Conservation (phyloP, 2,329 filamentous ascomycete genomes). For the Sporothrix inflata region DNA sequence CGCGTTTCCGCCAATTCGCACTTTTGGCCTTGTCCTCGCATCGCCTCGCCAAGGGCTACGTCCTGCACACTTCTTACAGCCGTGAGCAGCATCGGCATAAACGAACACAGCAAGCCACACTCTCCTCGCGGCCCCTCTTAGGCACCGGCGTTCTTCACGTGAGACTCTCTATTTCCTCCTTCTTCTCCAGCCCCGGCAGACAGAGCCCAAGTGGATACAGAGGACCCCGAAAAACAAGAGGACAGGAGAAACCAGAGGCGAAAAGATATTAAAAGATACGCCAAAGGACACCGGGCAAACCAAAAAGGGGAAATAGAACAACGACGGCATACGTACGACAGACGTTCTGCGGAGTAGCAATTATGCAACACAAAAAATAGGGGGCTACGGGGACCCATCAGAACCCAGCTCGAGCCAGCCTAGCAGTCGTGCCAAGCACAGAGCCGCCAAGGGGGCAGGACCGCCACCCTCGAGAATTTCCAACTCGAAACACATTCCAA, state of each 20-base stretch:
- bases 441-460: slow-evolving; percentile 27
- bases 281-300: neutral
- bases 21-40: neutral
- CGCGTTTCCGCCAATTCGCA: neutral
- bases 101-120: slow-evolving; percentile 2
- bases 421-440: slow-evolving; percentile 22
- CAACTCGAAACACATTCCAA: slow-evolving; percentile 33
- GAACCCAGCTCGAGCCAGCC: slow-evolving; percentile 23
- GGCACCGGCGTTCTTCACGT: neutral
- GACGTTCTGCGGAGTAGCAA: slow-evolving; percentile 1
- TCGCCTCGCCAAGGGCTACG: slow-evolving; percentile 11
- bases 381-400: slow-evolving; percentile 28
- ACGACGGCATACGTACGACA: slow-evolving; percentile 1
- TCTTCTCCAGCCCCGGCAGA: neutral
- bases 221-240: slow-evolving; percentile 14
- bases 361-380: slow-evolving; percentile 18
- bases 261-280: slow-evolving; percentile 18
- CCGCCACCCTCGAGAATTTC: slow-evolving; percentile 16
- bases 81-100: neutral
- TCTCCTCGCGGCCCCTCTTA: neutral
- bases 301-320: slow-evolving; percentile 1
- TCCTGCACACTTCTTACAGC: neutral
- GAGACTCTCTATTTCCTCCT: neutral
- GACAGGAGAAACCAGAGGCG: neutral
- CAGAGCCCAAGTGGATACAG: neutral